Evolutionary conservation across 257 asterid genomes (phyloP).

Genomic region (Phtheirospermum japonicum): DNA sequence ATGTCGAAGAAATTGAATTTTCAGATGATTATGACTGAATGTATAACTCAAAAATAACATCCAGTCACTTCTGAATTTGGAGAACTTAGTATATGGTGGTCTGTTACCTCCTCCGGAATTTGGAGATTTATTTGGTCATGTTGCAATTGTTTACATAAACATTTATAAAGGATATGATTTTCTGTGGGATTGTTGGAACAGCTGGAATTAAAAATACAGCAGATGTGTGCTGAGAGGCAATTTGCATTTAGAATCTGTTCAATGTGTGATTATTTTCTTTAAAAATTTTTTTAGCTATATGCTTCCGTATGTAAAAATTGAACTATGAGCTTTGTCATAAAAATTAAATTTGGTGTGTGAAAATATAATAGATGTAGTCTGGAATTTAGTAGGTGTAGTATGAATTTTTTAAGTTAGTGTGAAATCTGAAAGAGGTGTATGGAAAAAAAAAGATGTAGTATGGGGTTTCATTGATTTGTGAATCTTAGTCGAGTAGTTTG

Average conservation of each 20-base stretch:
- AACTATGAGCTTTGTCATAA: too few species aligned
- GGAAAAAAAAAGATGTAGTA: too few species aligned
- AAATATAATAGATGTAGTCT: too few species aligned
- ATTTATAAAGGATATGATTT: neutral
- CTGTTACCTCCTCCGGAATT: neutral
- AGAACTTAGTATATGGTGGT: neutral
- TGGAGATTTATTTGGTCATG: neutral
- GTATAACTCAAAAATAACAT: neutral
- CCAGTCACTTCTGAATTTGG: neutral
- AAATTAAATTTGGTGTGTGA: too few species aligned
- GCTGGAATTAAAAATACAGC: neutral
- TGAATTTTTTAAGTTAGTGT: too few species aligned
- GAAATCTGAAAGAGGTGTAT: too few species aligned
- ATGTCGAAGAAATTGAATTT: constrained; percentile 31
- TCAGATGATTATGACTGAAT: constrained; percentile 7
- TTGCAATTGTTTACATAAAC: neutral
- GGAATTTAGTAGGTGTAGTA: too few species aligned
- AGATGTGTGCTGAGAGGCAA: neutral
- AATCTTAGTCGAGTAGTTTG: too few species aligned
- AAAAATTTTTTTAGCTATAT: neutral
- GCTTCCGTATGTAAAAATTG: too few species aligned
- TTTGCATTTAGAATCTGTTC: neutral
- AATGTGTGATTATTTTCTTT: neutral
- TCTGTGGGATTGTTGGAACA: neutral
- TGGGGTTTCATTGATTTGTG: too few species aligned